Conservation (phyloP, 2,329 filamentous ascomycete genomes). For the Cercospora janseana region DNA sequence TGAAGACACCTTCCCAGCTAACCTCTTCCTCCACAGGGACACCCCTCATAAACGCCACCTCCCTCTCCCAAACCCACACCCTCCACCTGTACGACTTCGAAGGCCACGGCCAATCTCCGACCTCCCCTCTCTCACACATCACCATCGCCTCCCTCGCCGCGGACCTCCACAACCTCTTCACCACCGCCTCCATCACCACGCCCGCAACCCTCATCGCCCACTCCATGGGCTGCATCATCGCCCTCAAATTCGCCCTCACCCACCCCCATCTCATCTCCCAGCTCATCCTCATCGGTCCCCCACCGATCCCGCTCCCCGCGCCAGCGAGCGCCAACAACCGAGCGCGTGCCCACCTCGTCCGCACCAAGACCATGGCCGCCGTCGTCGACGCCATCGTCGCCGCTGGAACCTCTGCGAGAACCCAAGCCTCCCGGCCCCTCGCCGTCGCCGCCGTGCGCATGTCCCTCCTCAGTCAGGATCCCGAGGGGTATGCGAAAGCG, state of each 20-base stretch:
- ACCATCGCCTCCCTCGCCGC: constrained; percentile 47
- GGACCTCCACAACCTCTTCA: constrained; percentile 42
- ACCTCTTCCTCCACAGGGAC: constrained; percentile 17
- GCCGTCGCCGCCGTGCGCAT: constrained; percentile 45
- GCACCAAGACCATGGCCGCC: constrained; percentile 47
- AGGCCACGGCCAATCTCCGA: constrained; percentile 56
- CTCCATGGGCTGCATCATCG: constrained; percentile 53
- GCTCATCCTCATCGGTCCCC: constrained; percentile 51
- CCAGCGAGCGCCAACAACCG: constrained; percentile 34
- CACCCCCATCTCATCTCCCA: constrained; percentile 45
- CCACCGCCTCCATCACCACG: constrained; percentile 34
- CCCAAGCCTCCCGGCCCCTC: constrained; percentile 42
- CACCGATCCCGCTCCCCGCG: constrained; percentile 47
- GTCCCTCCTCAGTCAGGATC: constrained; percentile 50
- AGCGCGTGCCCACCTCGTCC: constrained; percentile 43
- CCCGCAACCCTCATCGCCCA: constrained; percentile 55
- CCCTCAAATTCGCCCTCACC: constrained; percentile 43
- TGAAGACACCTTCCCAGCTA: no score
- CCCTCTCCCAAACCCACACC: constrained; percentile 28
- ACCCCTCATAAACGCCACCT: constrained; percentile 45
- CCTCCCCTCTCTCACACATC: constrained; percentile 45
- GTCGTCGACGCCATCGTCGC: constrained; percentile 44
- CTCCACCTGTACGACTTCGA: constrained; percentile 52
- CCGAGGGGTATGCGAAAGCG: constrained; percentile 57
- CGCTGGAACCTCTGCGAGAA: constrained; percentile 41